A percentile compares a stretch with the other conserved stretches of the same genome.
Conservation (phyloP, 805 yeast genomes). For the Metschnikowia bowlesiae region DNA sequence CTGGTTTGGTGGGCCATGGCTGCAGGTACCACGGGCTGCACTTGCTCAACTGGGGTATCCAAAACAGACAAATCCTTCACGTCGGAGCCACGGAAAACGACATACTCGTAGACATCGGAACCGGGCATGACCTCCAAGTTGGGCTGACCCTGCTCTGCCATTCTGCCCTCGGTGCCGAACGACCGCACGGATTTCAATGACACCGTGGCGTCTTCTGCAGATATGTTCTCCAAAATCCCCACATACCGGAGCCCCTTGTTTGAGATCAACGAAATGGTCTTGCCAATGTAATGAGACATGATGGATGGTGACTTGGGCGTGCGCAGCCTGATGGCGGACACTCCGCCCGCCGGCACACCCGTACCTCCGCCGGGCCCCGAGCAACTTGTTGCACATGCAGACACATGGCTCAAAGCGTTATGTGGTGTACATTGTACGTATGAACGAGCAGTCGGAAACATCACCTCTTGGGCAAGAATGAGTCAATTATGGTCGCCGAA, state of each 20-base stretch:
- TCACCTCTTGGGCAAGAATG: too few species aligned
- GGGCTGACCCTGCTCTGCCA: slow-evolving; percentile 52
- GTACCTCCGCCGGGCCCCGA: too few species aligned
- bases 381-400: too few species aligned
- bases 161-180: slow-evolving; percentile 90
- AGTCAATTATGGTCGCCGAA: too few species aligned
- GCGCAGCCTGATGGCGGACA: background rate
- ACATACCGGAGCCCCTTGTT: slow-evolving; percentile 81
- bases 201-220: slow-evolving; percentile 87
- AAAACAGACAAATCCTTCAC: slow-evolving; percentile 85
- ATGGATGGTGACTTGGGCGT: background rate
- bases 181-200: slow-evolving; percentile 75
- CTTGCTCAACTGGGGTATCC: slow-evolving; percentile 64
- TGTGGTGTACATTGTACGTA: too few species aligned
- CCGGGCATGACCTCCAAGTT: slow-evolving; percentile 69
- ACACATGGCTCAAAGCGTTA: too few species aligned
- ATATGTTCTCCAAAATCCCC: slow-evolving; percentile 81
- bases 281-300: slow-evolving; percentile 93
- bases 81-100: slow-evolving; percentile 86
- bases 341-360: too few species aligned
- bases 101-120: slow-evolving; percentile 63
- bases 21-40: slow-evolving; percentile 40
- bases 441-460: too few species aligned
- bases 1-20: slow-evolving; percentile 8
- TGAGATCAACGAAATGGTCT: slow-evolving; percentile 76